phyloP scores from a whole-genome alignment of 495 filamentous ascomycete genomes.

The Daldinia bambusicola region DNA sequence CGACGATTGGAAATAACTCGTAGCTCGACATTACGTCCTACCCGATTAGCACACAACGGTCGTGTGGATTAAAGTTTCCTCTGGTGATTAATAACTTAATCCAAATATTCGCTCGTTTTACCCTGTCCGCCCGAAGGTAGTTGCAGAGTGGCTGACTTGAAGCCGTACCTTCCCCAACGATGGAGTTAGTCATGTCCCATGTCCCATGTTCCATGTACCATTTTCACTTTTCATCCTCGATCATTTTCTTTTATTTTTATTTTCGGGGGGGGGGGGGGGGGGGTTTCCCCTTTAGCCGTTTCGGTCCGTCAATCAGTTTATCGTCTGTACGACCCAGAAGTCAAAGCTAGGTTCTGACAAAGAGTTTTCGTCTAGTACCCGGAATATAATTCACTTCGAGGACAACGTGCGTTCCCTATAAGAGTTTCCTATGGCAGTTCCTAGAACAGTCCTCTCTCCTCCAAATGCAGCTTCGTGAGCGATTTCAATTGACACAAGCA shows the following conservation, averaged over 20 bases:
- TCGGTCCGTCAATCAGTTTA: slow-evolving; percentile 6
- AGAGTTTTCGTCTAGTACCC: slow-evolving; percentile 35
- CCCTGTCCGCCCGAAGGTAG: neutral
- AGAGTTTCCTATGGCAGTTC: neutral
- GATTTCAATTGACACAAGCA: slow-evolving; percentile 39
- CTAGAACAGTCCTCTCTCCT: neutral
- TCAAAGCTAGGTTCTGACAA: slow-evolving; percentile 31
- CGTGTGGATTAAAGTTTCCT: slow-evolving; percentile 31
- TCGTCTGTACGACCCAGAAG: slow-evolving; percentile 27
- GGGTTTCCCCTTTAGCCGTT: neutral
- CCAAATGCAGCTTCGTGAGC: slow-evolving; percentile 9
- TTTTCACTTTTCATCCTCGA: neutral
- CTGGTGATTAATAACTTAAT: slow-evolving; percentile 40
- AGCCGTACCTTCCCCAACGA: slow-evolving; percentile 34
- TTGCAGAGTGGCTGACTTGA: slow-evolving; percentile 28
- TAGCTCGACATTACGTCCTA: slow-evolving; percentile 19
- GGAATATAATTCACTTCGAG: slow-evolving; percentile 43
- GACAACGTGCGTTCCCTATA: slow-evolving; percentile 34
- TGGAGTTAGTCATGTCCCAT: slow-evolving; percentile 40
- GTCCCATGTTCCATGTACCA: slow-evolving; percentile 2
- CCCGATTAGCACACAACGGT: slow-evolving; percentile 17
- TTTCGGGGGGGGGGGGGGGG: too few relatives aligned
- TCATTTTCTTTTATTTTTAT: neutral
- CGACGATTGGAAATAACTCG: slow-evolving; percentile 17
- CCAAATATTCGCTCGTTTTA: slow-evolving; percentile 40